These are phyloP conservation scores for Inga oerstediana DNA, from an alignment of 306 rosid species.

Conservation along the genomic window DNA sequence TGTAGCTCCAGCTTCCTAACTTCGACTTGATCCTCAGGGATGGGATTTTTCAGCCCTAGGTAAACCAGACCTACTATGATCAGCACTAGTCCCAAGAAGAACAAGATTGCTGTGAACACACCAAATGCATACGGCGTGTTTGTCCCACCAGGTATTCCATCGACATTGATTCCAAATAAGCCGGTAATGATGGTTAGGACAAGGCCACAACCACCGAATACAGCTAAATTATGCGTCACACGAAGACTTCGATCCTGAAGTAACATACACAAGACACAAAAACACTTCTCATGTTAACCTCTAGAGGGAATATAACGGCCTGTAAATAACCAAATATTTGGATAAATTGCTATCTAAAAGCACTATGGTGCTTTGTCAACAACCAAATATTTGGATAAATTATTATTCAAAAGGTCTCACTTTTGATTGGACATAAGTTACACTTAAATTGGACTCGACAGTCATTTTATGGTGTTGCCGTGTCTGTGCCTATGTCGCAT, in stretches of 20 bases:
- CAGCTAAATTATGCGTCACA: slow-evolving; percentile 83
- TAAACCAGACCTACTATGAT: slow-evolving; percentile 59
- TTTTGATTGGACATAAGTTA: not conserved
- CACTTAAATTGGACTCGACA: not conserved
- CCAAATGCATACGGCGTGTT: slow-evolving; percentile 85
- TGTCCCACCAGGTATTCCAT: slow-evolving; percentile 78
- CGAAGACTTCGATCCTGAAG: slow-evolving; percentile 88
- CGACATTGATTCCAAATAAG: slow-evolving; percentile 92
- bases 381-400: no score
- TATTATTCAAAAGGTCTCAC: no score
- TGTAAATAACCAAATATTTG: not conserved
- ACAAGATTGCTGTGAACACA: slow-evolving; percentile 65
- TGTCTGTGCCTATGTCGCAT: not conserved
- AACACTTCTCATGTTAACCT: slow-evolving; percentile 28
- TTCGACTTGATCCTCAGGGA: slow-evolving; percentile 60
- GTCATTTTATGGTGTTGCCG: not conserved
- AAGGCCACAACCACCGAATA: slow-evolving; percentile 85
- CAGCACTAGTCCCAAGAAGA: slow-evolving; percentile 57
- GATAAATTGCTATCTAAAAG: no score
- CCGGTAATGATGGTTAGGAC: slow-evolving; percentile 84
- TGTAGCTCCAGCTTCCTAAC: slow-evolving; percentile 83
- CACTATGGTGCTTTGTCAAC: no score
- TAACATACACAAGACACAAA: slow-evolving; percentile 25
- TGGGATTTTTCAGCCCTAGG: slow-evolving; percentile 69
- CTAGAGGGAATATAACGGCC: not conserved